Evolutionary conservation across 768 basidiomycete genomes (phyloP), one percentile per base, ranked within the genome.

Genomic region (Zangia roseola): DNA sequence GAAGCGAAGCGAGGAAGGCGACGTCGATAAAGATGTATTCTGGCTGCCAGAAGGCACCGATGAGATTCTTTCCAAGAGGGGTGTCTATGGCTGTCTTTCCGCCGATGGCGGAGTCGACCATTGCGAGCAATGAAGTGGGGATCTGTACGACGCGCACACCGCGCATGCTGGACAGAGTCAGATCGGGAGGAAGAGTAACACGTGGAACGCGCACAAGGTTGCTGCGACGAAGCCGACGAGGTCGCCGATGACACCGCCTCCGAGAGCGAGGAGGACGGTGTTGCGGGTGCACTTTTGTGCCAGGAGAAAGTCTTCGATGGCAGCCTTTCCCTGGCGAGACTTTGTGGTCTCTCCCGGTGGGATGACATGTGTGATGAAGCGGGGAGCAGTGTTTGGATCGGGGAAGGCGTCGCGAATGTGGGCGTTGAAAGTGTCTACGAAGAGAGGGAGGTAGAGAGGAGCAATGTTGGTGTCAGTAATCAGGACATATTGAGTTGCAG

Each of bases 71-170:
- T 47, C 97, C 97, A 55, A 93, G 91, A 2, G 92, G 93, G 0
- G 95, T 97, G 65, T 99, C 97, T 53, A 98, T 94, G n/a, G 97
- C 95, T 0, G 97, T 99, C 76, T 97, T 99, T 30, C 97, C 95
- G 6, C 97, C 97, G 37, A 99, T 86, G 52, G 91, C 86, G 0
- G 94, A 97, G 70, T 99, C 97, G 20, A 99, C 97, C 97, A 99
- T 99, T 6, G 94, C 93, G 50, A 99, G 80, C 2, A 99, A 76
- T 0, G 94, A 97, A 0, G 97, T 97, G 0, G 97, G 97, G 47
- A 99, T 90, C 72, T 99, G 97, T 19, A 91, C 86, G 70, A 95
- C 90, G 47, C 88, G 89, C 20, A 98, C 83, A 7, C 97, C 97
- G 45, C 97, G 88, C 97, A 99, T 99, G 73, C 94, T 95, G 54